Conservation (phyloP, 495 filamentous ascomycete genomes). For the Penicillium psychrofluorescens region DNA sequence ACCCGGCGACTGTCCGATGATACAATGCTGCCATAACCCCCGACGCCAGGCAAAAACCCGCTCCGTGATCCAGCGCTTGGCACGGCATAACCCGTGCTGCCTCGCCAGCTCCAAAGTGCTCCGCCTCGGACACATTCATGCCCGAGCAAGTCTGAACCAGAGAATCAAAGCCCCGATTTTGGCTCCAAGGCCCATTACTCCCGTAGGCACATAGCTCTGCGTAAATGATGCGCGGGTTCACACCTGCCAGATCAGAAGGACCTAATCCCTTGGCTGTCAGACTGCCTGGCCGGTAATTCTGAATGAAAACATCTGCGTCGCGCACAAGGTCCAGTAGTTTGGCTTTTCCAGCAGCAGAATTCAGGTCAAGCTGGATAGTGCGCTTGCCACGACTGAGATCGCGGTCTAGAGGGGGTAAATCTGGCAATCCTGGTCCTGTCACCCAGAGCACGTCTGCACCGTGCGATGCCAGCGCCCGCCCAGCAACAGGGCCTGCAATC, state of each 20-base stretch:
- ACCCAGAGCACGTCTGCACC: constrained; percentile 57
- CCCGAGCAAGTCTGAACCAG: constrained; percentile 44
- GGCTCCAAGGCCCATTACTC: constrained; percentile 14
- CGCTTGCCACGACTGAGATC: constrained; percentile 59
- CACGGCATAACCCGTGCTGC: constrained; percentile 54
- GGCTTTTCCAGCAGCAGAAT: constrained; percentile 26
- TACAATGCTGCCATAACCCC: constrained; percentile 48
- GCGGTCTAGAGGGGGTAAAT: constrained; percentile 60
- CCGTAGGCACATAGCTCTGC: constrained; percentile 59
- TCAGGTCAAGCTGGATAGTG: constrained; percentile 44
- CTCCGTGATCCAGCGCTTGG: constrained; percentile 53
- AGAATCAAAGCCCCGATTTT: constrained; percentile 35
- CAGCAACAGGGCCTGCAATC: constrained; percentile 44
- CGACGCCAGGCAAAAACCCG: constrained; percentile 48
- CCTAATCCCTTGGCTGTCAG: constrained; percentile 45
- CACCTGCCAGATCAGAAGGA: constrained; percentile 26
- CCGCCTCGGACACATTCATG: constrained; percentile 36
- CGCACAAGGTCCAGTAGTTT: constrained; percentile 41
- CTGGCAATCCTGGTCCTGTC: constrained; percentile 50
- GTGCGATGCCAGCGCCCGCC: constrained; percentile 50
- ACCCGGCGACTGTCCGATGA: constrained; percentile 45
- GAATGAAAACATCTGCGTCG: constrained; percentile 39
- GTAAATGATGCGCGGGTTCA: constrained; percentile 47
- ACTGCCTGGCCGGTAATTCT: constrained; percentile 54
- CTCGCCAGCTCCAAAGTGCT: constrained; percentile 50